These are phyloP conservation scores for Pleurotus platypus DNA, from an alignment of 768 basidiomycete genomes.

Conservation along the genomic window DNA sequence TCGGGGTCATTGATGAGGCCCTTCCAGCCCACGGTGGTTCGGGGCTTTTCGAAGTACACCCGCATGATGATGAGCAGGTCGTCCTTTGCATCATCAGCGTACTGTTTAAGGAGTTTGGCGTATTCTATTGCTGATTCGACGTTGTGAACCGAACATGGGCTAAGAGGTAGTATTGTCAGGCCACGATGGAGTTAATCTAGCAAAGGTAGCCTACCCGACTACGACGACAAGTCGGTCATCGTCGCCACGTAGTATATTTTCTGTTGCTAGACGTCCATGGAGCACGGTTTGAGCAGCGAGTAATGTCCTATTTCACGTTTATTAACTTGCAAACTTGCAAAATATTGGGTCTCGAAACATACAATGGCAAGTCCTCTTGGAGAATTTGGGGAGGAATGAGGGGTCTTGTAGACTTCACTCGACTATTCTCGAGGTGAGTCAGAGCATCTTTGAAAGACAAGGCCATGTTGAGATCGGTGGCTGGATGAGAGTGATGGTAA, in stretches of 20 bases:
- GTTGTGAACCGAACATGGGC: slow-evolving; percentile 92
- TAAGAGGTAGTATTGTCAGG: background rate
- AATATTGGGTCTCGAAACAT: slow-evolving; percentile 22
- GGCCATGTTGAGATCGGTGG: slow-evolving; percentile 55
- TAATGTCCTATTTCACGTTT: slow-evolving; percentile 49
- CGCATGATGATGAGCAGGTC: slow-evolving; percentile 94
- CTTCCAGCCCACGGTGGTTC: slow-evolving; percentile 98
- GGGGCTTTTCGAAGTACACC: slow-evolving; percentile 91
- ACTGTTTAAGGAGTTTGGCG: slow-evolving; percentile 72
- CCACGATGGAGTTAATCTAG: background rate
- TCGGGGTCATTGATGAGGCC: slow-evolving; percentile 94
- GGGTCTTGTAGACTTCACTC: slow-evolving; percentile 84
- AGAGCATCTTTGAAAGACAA: slow-evolving; percentile 80
- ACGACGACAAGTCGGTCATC: slow-evolving; percentile 94
- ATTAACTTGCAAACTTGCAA: slow-evolving; percentile 11
- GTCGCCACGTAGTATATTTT: slow-evolving; percentile 76
- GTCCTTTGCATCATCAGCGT: slow-evolving; percentile 70
- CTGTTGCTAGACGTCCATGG: slow-evolving; percentile 75
- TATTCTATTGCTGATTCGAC: slow-evolving; percentile 84
- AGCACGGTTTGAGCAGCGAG: slow-evolving; percentile 85
- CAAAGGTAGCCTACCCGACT: slow-evolving; percentile 59
- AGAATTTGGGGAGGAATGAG: slow-evolving; percentile 94
- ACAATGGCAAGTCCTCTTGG: slow-evolving; percentile 91
- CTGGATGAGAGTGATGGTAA: slow-evolving; percentile 21
- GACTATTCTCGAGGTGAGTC: slow-evolving; percentile 76